These are phyloP conservation scores for Naganishia albida DNA, from an alignment of 1,284 basidiomycete genomes.

Conservation along the genomic window DNA sequence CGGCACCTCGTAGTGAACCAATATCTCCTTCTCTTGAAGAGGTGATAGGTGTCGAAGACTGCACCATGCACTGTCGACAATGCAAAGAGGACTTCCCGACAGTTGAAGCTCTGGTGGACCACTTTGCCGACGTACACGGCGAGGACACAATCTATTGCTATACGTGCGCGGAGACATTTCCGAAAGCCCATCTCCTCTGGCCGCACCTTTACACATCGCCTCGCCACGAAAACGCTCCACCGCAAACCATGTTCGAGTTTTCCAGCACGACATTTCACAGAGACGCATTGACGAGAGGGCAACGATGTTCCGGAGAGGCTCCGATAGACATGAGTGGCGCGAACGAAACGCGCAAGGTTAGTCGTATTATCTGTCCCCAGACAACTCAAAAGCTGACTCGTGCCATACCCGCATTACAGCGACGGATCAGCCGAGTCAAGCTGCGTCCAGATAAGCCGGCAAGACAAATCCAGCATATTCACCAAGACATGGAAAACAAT, in stretches of 20 bases:
- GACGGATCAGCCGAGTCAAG: too few species aligned
- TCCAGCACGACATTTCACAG: conserved; percentile 3
- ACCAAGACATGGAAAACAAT: too few species aligned
- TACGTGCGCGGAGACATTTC: conserved; percentile 11
- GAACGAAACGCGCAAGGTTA: conserved; percentile 1
- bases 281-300: not conserved
- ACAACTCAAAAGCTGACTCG: not conserved
- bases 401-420: too few species aligned
- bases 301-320: conserved; percentile 13
- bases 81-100: not conserved
- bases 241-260: conserved; percentile 7
- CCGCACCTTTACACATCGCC: conserved; percentile 10
- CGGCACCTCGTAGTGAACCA: not conserved
- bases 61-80: conserved; percentile 9
- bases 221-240: conserved; percentile 4
- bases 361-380: not conserved
- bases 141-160: conserved; percentile 10
- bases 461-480: too few species aligned
- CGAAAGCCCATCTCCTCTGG: conserved; percentile 8
- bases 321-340: not conserved
- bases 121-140: conserved; percentile 2
- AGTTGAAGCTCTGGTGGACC: conserved; percentile 12
- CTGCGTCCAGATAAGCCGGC: too few species aligned
- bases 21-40: not conserved
- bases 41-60: conserved; percentile 1